Conservation (phyloP, 768 basidiomycete genomes). For the Boletellus ananas region DNA sequence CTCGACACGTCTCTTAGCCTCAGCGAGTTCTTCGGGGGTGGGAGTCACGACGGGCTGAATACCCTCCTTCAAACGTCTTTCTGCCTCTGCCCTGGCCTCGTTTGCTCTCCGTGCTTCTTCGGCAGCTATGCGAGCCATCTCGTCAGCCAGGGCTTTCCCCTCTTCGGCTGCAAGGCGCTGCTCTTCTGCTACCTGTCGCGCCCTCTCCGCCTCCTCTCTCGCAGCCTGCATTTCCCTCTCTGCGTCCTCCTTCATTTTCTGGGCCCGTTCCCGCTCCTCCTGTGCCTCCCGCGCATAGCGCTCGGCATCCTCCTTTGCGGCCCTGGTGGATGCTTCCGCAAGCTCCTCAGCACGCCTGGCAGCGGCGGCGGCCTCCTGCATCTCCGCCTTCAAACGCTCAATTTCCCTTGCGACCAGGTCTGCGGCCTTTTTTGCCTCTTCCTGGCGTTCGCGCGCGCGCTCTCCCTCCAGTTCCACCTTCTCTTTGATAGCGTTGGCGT, state of each 20-base stretch:
- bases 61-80: conserved; percentile 18
- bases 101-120: conserved; percentile 15
- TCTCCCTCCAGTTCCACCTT: conserved; percentile 10
- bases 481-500: conserved; percentile 4
- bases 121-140: conserved; percentile 7
- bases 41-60: conserved; percentile 23
- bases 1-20: conserved; percentile 17
- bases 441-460: conserved; percentile 4
- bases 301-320: conserved; percentile 18
- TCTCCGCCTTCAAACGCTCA: conserved; percentile 8
- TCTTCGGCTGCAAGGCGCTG: conserved; percentile 18
- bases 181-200: conserved; percentile 14
- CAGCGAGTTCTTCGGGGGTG: conserved; percentile 6
- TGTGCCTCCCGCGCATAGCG: conserved; percentile 8
- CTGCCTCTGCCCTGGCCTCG: conserved; percentile 16
- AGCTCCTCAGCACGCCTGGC: conserved; percentile 5
- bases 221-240: conserved; percentile 10
- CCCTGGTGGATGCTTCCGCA: conserved; percentile 5
- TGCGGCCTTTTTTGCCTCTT: conserved; percentile 5
- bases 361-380: conserved; percentile 6
- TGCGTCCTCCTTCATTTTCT: conserved; percentile 15
- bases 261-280: conserved; percentile 12
- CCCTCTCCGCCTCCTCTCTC: conserved; percentile 11
- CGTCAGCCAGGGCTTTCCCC: conserved; percentile 16
- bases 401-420: conserved; percentile 4